Evolutionary conservation across 345 rosid genomes (phyloP).

Genomic region (Gossypium herbaceum): DNA sequence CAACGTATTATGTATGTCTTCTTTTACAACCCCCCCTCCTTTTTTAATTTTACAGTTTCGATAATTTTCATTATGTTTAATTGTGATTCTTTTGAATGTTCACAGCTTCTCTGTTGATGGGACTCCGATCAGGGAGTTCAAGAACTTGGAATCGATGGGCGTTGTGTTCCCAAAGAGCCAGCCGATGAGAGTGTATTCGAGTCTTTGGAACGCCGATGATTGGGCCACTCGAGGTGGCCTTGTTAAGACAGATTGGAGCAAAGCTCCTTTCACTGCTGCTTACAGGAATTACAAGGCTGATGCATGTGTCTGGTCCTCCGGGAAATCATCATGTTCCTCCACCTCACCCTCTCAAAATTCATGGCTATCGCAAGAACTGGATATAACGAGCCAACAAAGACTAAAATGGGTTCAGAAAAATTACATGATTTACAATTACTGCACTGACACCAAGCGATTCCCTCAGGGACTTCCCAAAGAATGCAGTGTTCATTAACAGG

Average conservation of each 20-base stretch:
- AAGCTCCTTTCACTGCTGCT: conserved; percentile 55
- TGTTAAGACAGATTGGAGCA: conserved; percentile 55
- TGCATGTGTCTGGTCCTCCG: conserved; percentile 31
- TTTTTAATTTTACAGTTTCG: not conserved
- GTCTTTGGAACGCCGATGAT: conserved; percentile 66
- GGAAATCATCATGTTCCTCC: conserved; percentile 25
- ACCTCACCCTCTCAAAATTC: not conserved
- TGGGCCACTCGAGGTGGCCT: conserved; percentile 79
- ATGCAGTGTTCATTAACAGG: not conserved
- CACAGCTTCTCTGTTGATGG: conserved; percentile 51
- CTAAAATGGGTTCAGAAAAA: conserved; percentile 14
- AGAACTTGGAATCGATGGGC: conserved; percentile 47
- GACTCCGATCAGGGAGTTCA: conserved; percentile 63
- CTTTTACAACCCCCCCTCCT: not conserved
- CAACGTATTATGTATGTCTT: conserved; percentile 42
- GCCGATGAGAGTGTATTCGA: conserved; percentile 54
- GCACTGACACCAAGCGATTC: not conserved
- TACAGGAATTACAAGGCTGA: conserved; percentile 39
- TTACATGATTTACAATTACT: conserved; percentile 10
- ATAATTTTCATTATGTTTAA: not conserved
- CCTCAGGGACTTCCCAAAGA: conserved; percentile 9
- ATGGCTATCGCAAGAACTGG: conserved; percentile 10
- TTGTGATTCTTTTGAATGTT: not conserved
- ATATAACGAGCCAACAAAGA: not conserved
- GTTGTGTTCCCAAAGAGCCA: conserved; percentile 57